Base-by-base conservation (phyloP, 352 stramenopile species). In the Globisporangium orthogonon region DNA sequence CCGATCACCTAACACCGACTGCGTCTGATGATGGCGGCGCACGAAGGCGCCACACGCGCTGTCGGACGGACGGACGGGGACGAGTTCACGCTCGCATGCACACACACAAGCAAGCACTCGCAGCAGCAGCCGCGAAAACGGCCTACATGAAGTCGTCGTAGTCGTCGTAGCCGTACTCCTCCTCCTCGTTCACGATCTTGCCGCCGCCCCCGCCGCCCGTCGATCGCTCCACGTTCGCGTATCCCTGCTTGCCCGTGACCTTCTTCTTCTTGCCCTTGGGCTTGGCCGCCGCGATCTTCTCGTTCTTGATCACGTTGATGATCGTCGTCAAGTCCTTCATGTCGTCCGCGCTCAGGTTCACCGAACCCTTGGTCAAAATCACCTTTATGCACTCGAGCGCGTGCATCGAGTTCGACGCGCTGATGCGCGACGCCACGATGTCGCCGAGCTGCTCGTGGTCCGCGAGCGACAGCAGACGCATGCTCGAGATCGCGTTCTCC, bases 241-340 rank as follows among this genome's bases (percentile, higher is more conserved):
- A 93, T 40, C 83, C 80, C 64, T 91, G 78, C 52, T 87, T 87
- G 54, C 83, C 83, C 15, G 74, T 77, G 51, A 71, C 63, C 71
- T 91, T 91, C 76, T 91, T 93, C 69, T 93, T 93, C 74, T 93
- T 93, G 50, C 69, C 65, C 69, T 93, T 93, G 31, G 82, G 80
- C 69, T 93, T 93, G 45, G 83, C 76, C 13, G 76, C 70, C 23
- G 73, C 71, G 63, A 93, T 93, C 67, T 93, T 93, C 44, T 93
- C 83, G 66, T 93, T 93, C 74, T 93, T 90, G 61, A 93, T 85
- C 50, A 91, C 78, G 67, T 93, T 93, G 59, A 91, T 76, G 45
- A 91, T 86, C 51, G 83, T 93, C 62, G 78, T 91, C 49, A 93
- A 70, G 62, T 93, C 83, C 70, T 93, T 93, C 76, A 91, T 89